These are phyloP conservation scores for Talaromyces sp. DNA, from an alignment of 2,329 filamentous ascomycete species.

Conservation along the genomic window DNA sequence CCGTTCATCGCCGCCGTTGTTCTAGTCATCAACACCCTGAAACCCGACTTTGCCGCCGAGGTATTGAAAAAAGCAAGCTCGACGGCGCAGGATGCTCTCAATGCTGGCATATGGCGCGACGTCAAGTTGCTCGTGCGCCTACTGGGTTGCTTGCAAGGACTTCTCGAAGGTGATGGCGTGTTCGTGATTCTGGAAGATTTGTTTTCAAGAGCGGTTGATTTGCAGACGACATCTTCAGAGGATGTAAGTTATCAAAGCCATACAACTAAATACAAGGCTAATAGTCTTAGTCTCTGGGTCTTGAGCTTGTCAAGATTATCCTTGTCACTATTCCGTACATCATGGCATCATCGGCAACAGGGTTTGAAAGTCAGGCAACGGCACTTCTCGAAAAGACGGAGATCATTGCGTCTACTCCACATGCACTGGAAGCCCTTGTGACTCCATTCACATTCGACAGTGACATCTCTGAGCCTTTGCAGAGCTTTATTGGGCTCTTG, in stretches of 20 bases:
- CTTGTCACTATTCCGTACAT: slow-evolving; percentile 90
- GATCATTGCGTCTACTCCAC: slow-evolving; percentile 84
- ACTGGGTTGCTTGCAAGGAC: slow-evolving; percentile 76
- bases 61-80: slow-evolving; percentile 63
- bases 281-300: slow-evolving; percentile 52
- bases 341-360: slow-evolving; percentile 68
- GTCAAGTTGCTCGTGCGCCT: slow-evolving; percentile 90
- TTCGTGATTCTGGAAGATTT: slow-evolving; percentile 83
- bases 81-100: slow-evolving; percentile 64
- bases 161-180: slow-evolving; percentile 78
- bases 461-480: slow-evolving; percentile 59
- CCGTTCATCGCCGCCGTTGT: slow-evolving; percentile 85
- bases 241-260: slow-evolving; percentile 60
- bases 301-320: slow-evolving; percentile 95
- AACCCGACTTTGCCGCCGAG: slow-evolving; percentile 69
- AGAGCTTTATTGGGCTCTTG: slow-evolving; percentile 74
- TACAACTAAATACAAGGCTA: neutral
- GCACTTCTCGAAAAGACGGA: slow-evolving; percentile 90
- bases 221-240: slow-evolving; percentile 89
- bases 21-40: slow-evolving; percentile 72
- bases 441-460: slow-evolving; percentile 69
- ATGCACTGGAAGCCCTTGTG: slow-evolving; percentile 78
- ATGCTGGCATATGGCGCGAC: slow-evolving; percentile 76
- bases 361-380: slow-evolving; percentile 68
- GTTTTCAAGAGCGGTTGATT: slow-evolving; percentile 84